These are phyloP conservation scores for Echinosophora koreensis DNA, from an alignment of 306 rosid species.

Conservation along the genomic window DNA sequence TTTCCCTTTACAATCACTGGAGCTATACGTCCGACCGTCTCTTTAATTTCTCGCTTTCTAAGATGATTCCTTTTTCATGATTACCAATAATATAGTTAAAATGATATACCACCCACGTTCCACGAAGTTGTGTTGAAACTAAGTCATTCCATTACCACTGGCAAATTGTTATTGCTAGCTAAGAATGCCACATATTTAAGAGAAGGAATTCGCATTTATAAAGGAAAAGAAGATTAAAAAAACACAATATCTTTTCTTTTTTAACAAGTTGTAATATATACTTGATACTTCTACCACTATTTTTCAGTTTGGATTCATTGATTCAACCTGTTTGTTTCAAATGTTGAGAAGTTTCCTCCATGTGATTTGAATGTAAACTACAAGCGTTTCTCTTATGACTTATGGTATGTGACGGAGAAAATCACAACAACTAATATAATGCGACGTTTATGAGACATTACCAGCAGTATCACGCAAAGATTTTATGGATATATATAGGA, in stretches of 20 bases:
- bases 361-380: background rate
- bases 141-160: background rate
- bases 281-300: background rate
- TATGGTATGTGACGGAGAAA: background rate
- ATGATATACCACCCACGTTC: background rate
- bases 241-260: background rate
- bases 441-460: constrained; percentile 20
- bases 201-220: background rate
- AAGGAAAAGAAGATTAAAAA: background rate
- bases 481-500: background rate
- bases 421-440: constrained; percentile 26
- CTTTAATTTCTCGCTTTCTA: background rate
- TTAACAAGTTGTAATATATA: background rate
- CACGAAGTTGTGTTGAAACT: constrained; percentile 28
- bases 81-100: background rate
- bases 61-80: background rate
- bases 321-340: constrained; percentile 4
- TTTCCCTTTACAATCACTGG: background rate
- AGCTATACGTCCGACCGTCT: background rate
- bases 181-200: background rate
- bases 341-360: background rate
- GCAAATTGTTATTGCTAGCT: background rate
- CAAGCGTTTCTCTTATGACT: background rate
- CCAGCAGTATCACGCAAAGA: constrained; percentile 46
- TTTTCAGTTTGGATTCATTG: background rate